A percentile compares a stretch with the other conserved stretches of the same genome.
phyloP scores from a whole-genome alignment of 495 filamentous ascomycete genomes.

The Tuber calosporum region DNA sequence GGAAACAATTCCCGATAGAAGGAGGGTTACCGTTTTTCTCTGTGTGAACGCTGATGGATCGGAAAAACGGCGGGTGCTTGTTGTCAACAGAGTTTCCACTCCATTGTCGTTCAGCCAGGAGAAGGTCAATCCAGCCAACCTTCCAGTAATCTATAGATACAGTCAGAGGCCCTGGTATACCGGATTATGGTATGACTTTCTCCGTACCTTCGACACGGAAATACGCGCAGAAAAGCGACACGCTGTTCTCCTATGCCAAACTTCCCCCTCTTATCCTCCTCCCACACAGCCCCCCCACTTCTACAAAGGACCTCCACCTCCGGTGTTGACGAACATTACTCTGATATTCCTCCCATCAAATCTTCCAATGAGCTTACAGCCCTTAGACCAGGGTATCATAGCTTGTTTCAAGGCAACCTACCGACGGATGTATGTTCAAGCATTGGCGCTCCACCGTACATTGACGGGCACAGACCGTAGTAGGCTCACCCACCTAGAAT shows the following conservation, averaged over 20 bases:
- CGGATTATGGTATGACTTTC: slow-evolving; percentile 37
- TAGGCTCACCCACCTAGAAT: slow-evolving; percentile 30
- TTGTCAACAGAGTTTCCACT: slow-evolving; percentile 29
- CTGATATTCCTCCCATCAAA: slow-evolving; percentile 36
- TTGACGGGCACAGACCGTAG: slow-evolving; percentile 13
- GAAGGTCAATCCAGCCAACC: slow-evolving; percentile 32
- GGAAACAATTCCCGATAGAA: slow-evolving; percentile 21
- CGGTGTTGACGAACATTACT: slow-evolving; percentile 33
- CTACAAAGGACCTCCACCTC: slow-evolving; percentile 33
- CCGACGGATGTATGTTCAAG: slow-evolving; percentile 29
- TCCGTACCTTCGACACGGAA: slow-evolving; percentile 30
- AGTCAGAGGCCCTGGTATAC: slow-evolving; percentile 34
- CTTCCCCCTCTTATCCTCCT: slow-evolving; percentile 32
- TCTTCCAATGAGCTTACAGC: slow-evolving; percentile 27
- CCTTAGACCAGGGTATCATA: slow-evolving; percentile 28
- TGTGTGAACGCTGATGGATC: slow-evolving; percentile 33
- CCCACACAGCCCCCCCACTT: slow-evolving; percentile 29
- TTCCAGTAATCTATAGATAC: slow-evolving; percentile 37
- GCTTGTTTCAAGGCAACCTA: slow-evolving; percentile 31
- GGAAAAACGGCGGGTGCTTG: slow-evolving; percentile 30
- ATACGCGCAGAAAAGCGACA: slow-evolving; percentile 29
- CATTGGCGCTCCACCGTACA: slow-evolving; percentile 20
- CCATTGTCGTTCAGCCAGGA: slow-evolving; percentile 25
- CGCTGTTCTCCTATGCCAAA: slow-evolving; percentile 33
- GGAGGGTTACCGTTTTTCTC: slow-evolving; percentile 27